Evolutionary conservation across 2,329 filamentous ascomycete genomes (phyloP), one percentile per base, ranked within the genome.

Genomic region (Exophiala alcalophila): DNA sequence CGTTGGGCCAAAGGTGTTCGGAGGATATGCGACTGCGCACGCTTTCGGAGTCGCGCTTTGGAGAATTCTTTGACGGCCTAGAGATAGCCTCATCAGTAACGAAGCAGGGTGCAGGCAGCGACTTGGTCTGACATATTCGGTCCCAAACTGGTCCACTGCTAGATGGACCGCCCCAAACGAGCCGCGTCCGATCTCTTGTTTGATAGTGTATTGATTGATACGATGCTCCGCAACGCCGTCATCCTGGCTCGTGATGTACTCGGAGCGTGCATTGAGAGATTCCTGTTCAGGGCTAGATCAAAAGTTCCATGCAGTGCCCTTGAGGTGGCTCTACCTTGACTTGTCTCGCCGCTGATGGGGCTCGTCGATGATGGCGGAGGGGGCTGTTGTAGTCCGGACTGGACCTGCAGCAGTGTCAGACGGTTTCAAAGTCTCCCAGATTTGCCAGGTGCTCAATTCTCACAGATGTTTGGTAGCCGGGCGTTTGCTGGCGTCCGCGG

Each of bases 61-160:
- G 91, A 97, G 66, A 98, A 97, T 61, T 97, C 90, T 66, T 98
- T 98, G 61, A 97, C 80, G 44, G 92, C 91, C 90, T 95, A 60
- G 14, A 46, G 36, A 41, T n/a, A 33, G 39, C 27, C 34, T 51
- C 15, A 47, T 41, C 38, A 18, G 18, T 14, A 18, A 8, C 7
- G 18, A 26, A 26, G 18, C 20, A 11, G 4, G 9, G 9, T 14
- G 14, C 10, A 20, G n/a, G 11, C n/a, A n/a, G n/a, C n/a, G n/a
- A n/a, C n/a, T n/a, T 6, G n/a, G 5, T 25, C 84, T 75, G 74
- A 94, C 91, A 77, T 84, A 97, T 86, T 97, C 89, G 37, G 81
- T 80, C 28, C 89, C 91, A 68, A 83, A 92, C 64, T 95, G 89
- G 67, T 98, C 91, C 2, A 80, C 81, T 15, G 89, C 92, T 14